These are phyloP conservation scores for Dioszegia aurantiaca DNA, from an alignment of 768 basidiomycete species.

Conservation along the genomic window DNA sequence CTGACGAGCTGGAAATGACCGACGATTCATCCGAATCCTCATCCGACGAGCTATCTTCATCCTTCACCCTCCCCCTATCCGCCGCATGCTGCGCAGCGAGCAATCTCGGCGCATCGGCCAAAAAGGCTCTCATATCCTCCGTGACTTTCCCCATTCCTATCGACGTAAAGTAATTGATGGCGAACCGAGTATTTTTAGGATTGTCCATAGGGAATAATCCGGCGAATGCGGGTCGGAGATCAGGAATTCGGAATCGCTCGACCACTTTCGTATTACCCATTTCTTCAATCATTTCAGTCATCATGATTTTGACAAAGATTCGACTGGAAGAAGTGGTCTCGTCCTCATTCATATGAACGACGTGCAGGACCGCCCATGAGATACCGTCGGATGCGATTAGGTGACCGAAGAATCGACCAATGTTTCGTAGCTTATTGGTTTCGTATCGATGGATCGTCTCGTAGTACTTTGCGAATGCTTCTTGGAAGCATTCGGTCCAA, in stretches of 20 bases:
- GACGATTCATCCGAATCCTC: slow-evolving; percentile 36
- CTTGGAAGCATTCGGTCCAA: slow-evolving; percentile 86
- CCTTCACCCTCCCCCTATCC: slow-evolving; percentile 39
- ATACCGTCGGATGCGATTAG: slow-evolving; percentile 79
- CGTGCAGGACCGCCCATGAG: slow-evolving; percentile 80
- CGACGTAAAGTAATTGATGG: slow-evolving; percentile 97
- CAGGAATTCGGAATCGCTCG: slow-evolving; percentile 84
- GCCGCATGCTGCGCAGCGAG: slow-evolving; percentile 90
- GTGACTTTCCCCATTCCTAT: slow-evolving; percentile 86
- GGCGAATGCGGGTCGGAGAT: slow-evolving; percentile 66
- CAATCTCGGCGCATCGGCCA: slow-evolving; percentile 92
- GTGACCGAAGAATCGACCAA: slow-evolving; percentile 94
- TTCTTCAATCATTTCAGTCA: slow-evolving; percentile 90
- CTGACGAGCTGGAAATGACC: slow-evolving; percentile 51
- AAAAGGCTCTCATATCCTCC: slow-evolving; percentile 93
- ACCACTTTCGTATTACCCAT: slow-evolving; percentile 85
- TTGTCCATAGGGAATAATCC: slow-evolving; percentile 95
- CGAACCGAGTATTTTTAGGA: slow-evolving; percentile 85
- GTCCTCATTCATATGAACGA: slow-evolving; percentile 91
- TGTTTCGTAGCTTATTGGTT: slow-evolving; percentile 95
- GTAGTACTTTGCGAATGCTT: slow-evolving; percentile 85
- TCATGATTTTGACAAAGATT: slow-evolving; percentile 96
- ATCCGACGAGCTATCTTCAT: slow-evolving; percentile 50
- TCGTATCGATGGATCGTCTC: slow-evolving; percentile 97
- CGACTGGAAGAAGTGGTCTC: slow-evolving; percentile 93